A percentile compares a stretch with the other conserved stretches of the same genome.
Evolutionary conservation across 2,329 filamentous ascomycete genomes (phyloP).

Genomic region (Pseudogymnoascus sp.): DNA sequence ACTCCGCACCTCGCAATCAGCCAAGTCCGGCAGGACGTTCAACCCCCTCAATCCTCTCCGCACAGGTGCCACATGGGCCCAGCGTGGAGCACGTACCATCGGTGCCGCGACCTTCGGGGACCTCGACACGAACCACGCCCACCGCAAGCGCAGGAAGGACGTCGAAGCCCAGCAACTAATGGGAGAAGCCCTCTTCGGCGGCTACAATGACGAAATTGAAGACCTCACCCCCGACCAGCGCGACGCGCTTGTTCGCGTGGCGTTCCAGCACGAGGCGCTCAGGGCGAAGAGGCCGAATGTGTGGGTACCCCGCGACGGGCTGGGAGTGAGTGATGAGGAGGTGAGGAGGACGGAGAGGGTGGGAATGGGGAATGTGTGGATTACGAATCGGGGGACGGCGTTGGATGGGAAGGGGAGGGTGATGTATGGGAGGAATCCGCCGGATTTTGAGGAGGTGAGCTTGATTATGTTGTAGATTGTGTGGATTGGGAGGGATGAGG

Average conservation of each 20-base stretch:
- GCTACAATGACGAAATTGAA: constrained; percentile 72
- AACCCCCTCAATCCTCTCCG: constrained; percentile 5
- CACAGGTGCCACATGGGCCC: neutral
- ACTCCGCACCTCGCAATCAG: constrained; percentile 11
- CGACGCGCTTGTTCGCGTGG: constrained; percentile 71
- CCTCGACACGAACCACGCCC: neutral
- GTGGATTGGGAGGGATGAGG: neutral
- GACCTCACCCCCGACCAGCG: constrained; percentile 87
- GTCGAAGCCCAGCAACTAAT: constrained; percentile 60
- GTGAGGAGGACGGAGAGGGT: constrained; percentile 63
- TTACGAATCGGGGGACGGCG: constrained; percentile 83
- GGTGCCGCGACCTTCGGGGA: neutral
- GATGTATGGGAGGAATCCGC: constrained; percentile 75
- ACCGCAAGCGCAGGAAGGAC: constrained; percentile 36
- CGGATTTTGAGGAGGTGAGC: constrained; percentile 83
- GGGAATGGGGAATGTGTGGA: constrained; percentile 54
- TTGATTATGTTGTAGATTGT: constrained; percentile 61
- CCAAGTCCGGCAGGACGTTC: constrained; percentile 22
- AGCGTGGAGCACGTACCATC: constrained; percentile 16
- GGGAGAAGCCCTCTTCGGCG: constrained; percentile 71
- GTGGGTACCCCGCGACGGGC: constrained; percentile 83
- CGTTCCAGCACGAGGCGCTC: constrained; percentile 81
- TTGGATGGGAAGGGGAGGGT: constrained; percentile 76
- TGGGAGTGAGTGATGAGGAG: constrained; percentile 86
- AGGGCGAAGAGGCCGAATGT: constrained; percentile 75